These are phyloP conservation scores for Gentiana macrophylla DNA, from an alignment of 257 asterid species.

Conservation along the genomic window DNA sequence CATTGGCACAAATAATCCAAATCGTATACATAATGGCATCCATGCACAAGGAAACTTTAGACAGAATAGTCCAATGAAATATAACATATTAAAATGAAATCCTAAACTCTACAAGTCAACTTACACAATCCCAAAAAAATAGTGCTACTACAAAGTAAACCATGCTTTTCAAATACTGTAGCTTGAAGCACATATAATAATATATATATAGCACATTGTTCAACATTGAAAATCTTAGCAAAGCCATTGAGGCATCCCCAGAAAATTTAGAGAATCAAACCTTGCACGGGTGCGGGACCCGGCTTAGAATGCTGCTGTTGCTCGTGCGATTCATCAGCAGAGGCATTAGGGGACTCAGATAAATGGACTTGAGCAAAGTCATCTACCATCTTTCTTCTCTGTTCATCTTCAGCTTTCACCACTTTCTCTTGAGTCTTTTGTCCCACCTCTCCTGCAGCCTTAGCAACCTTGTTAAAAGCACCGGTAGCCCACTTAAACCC, in stretches of 20 bases:
- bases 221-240: slow-evolving; percentile 16
- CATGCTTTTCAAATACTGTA: too few species aligned
- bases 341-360: slow-evolving; percentile 66
- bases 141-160: too few species aligned
- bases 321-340: slow-evolving; percentile 28
- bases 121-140: too few species aligned
- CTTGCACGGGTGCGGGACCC: slow-evolving; percentile 31
- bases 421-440: slow-evolving; percentile 81
- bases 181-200: not conserved
- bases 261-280: slow-evolving; percentile 47
- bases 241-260: not conserved
- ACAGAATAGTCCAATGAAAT: too few species aligned
- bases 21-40: too few species aligned
- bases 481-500: slow-evolving; percentile 85
- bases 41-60: too few species aligned
- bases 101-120: too few species aligned
- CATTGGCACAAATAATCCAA: too few species aligned
- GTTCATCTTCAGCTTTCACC: slow-evolving; percentile 65
- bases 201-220: slow-evolving; percentile 19
- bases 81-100: too few species aligned
- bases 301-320: slow-evolving; percentile 54
- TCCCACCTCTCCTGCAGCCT: slow-evolving; percentile 88
- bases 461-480: slow-evolving; percentile 64
- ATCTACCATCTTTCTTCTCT: slow-evolving; percentile 73
- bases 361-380: slow-evolving; percentile 75